phyloP scores from a whole-genome alignment of 2,329 filamentous ascomycete species.

The Microsporum ferrugineum region DNA sequence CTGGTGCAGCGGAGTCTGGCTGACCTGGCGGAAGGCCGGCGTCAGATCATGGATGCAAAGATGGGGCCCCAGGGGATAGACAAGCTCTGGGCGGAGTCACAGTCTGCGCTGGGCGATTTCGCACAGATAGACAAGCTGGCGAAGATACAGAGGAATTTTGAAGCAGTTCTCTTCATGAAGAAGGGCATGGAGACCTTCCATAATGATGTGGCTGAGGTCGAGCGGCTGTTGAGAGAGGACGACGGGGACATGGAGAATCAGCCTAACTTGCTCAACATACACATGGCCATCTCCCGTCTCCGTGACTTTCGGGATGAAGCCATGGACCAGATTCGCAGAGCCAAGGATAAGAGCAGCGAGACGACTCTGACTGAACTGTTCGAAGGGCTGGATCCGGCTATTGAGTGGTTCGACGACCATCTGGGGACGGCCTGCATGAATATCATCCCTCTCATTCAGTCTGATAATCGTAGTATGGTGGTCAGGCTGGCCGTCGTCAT shows the following conservation, averaged over 20 bases:
- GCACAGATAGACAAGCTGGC: conserved; percentile 59
- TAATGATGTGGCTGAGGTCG: conserved; percentile 61
- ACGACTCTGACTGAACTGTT: conserved; percentile 86
- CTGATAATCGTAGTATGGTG: conserved; percentile 77
- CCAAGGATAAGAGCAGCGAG: conserved; percentile 61
- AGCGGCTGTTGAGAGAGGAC: conserved; percentile 69
- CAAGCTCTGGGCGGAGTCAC: conserved; percentile 89
- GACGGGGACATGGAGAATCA: conserved; percentile 79
- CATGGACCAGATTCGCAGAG: conserved; percentile 83
- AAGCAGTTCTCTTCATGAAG: conserved; percentile 86
- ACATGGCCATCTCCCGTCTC: conserved; percentile 84
- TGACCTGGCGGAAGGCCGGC: conserved; percentile 78
- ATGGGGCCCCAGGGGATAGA: conserved; percentile 99
- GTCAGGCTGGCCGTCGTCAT: conserved; percentile 87
- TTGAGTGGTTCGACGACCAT: conserved; percentile 94
- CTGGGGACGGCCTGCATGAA: conserved; percentile 80
- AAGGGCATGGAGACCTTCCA: conserved; percentile 80
- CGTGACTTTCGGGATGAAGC: conserved; percentile 92
- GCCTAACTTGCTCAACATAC: conserved; percentile 77
- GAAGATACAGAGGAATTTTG: conserved; percentile 73
- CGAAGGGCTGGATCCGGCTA: conserved; percentile 67
- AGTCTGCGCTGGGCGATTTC: conserved; percentile 96
- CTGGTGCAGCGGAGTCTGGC: conserved; percentile 88
- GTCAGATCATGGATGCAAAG: conserved; percentile 83
- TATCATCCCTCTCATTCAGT: conserved; percentile 73